Conservation (phyloP, 2,329 filamentous ascomycete species). For the Metarhizium anisopliae region DNA sequence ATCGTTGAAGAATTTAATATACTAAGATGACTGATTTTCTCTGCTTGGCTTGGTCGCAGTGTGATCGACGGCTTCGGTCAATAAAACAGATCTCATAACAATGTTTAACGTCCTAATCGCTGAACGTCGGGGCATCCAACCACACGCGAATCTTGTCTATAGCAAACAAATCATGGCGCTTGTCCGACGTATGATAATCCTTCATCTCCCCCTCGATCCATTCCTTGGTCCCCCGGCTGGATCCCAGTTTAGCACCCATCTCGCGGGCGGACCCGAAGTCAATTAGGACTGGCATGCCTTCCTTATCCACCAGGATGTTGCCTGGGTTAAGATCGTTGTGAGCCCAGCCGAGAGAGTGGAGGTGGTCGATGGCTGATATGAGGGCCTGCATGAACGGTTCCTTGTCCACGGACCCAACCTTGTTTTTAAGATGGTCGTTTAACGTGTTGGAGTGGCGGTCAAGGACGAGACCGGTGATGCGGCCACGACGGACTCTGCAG, state of each 20-base stretch:
- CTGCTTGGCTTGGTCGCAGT: too few species aligned
- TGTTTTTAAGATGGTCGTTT: slow-evolving; percentile 8
- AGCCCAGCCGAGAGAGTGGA: slow-evolving; percentile 11
- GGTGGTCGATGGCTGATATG: slow-evolving; percentile 2
- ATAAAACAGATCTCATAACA: too few species aligned
- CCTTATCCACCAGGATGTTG: slow-evolving; percentile 11
- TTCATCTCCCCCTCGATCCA: slow-evolving; percentile 8
- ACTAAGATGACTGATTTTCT: too few species aligned
- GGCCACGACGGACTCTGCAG: slow-evolving; percentile 15
- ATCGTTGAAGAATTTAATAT: too few species aligned
- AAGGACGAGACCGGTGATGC: slow-evolving; percentile 17
- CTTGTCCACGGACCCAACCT: slow-evolving; percentile 5
- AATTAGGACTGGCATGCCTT: slow-evolving; percentile 9
- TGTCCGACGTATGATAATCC: slow-evolving; percentile 9
- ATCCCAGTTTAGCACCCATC: not conserved
- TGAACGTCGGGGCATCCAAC: slow-evolving; percentile 2
- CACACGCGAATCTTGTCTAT: slow-evolving; percentile 8
- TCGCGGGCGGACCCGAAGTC: slow-evolving; percentile 10
- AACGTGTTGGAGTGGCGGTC: slow-evolving; percentile 11
- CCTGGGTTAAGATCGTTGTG: slow-evolving; percentile 14
- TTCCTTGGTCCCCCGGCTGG: slow-evolving; percentile 7
- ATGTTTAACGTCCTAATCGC: not conserved
- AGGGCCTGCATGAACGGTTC: slow-evolving; percentile 4
- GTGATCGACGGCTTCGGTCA: too few species aligned
- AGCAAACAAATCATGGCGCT: slow-evolving; percentile 8